These are phyloP conservation scores for Thyridium curvatum DNA, from an alignment of 2,329 filamentous ascomycete genomes.

Conservation along the genomic window DNA sequence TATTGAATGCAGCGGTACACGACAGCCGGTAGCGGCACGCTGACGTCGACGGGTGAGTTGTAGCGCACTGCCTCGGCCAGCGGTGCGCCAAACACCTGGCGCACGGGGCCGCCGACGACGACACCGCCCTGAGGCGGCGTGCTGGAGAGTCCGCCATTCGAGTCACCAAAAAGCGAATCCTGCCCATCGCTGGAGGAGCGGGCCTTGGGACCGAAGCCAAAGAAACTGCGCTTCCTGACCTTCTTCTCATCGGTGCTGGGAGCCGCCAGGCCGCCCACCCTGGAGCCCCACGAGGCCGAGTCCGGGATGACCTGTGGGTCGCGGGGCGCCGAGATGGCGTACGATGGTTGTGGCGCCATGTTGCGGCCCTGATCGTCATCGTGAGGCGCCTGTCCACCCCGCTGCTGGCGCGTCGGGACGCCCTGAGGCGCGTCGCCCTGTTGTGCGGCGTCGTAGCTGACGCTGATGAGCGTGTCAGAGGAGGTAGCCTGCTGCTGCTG, in stretches of 20 bases:
- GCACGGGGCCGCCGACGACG: slow-evolving; percentile 38
- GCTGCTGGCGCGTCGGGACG: slow-evolving; percentile 15
- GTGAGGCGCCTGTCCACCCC: slow-evolving; percentile 13
- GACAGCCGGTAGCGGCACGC: slow-evolving; percentile 78
- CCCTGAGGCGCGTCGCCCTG: slow-evolving; percentile 44
- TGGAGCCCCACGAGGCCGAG: slow-evolving; percentile 80
- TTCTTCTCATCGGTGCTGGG: slow-evolving; percentile 67
- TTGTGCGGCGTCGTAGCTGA: slow-evolving; percentile 52
- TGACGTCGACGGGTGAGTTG: slow-evolving; percentile 66
- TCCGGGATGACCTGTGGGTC: slow-evolving; percentile 83
- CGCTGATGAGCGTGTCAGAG: slow-evolving; percentile 43
- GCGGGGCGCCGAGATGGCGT: slow-evolving; percentile 75
- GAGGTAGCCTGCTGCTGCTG: slow-evolving; percentile 6
- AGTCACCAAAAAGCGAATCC: slow-evolving; percentile 45
- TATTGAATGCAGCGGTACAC: slow-evolving; percentile 96
- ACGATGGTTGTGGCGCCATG: slow-evolving; percentile 32
- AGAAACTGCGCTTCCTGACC: slow-evolving; percentile 70
- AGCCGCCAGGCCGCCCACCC: slow-evolving; percentile 41
- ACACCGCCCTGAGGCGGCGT: slow-evolving; percentile 15
- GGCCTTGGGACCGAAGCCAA: slow-evolving; percentile 60
- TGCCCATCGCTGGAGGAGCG: slow-evolving; percentile 52
- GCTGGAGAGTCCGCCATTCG: slow-evolving; percentile 34
- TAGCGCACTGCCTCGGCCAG: slow-evolving; percentile 80
- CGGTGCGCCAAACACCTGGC: slow-evolving; percentile 78
- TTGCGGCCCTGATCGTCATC: slow-evolving; percentile 26